These are phyloP conservation scores for Rosa lucieae DNA, from an alignment of 306 rosid genomes.

Conservation along the genomic window DNA sequence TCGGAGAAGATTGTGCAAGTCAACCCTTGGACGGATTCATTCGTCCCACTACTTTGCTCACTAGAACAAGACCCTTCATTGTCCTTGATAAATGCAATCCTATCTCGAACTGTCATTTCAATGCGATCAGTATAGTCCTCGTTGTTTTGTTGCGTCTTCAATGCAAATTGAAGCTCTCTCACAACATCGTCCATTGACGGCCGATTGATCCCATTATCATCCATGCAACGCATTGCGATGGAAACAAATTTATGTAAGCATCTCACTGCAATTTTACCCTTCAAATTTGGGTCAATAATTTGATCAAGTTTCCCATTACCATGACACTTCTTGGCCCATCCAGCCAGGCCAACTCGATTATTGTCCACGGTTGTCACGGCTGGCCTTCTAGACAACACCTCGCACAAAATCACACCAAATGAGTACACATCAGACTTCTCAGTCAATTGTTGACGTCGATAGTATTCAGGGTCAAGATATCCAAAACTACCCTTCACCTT, in stretches of 20 bases:
- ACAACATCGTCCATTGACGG: slow-evolving; percentile 34
- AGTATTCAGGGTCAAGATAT: slow-evolving; percentile 36
- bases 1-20: no score
- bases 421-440: slow-evolving; percentile 63
- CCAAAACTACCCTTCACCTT: slow-evolving; percentile 28
- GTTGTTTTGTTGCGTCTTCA: slow-evolving; percentile 18
- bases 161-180: slow-evolving; percentile 25
- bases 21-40: no score
- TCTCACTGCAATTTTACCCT: slow-evolving; percentile 5
- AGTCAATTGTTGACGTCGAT: slow-evolving; percentile 29
- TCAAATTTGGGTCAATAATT: slow-evolving; percentile 13
- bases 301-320: neutral
- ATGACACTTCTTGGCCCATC: neutral
- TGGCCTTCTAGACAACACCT: slow-evolving; percentile 44
- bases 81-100: no score
- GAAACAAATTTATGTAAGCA: slow-evolving; percentile 15
- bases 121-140: no score
- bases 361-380: slow-evolving; percentile 1
- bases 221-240: slow-evolving; percentile 16
- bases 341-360: neutral
- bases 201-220: slow-evolving; percentile 26
- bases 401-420: slow-evolving; percentile 52
- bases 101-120: no score
- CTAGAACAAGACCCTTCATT: no score
- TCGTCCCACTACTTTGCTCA: no score